Evolutionary conservation across 345 rosid species (phyloP).

Genomic region (Hirschfeldia incana): DNA sequence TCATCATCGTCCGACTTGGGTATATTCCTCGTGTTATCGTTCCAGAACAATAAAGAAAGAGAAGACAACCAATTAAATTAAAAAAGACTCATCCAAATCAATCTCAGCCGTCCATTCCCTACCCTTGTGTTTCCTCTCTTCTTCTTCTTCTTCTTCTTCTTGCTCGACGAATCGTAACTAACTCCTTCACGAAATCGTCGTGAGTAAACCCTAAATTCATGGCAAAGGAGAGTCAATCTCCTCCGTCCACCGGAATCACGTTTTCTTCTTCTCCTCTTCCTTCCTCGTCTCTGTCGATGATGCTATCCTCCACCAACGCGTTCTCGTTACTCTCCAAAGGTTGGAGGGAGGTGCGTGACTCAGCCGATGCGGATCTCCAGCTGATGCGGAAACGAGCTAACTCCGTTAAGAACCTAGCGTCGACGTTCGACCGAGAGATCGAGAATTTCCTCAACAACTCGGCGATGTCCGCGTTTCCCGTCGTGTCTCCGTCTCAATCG

Average conservation of each 20-base stretch:
- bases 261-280: conserved; percentile 9
- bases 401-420: conserved; percentile 80
- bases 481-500: conserved; percentile 41
- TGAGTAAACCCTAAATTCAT: conserved; percentile 41
- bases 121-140: background rate
- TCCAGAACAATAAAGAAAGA: conserved; percentile 37
- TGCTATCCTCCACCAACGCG: conserved; percentile 56
- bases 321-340: conserved; percentile 82
- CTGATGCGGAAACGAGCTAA: conserved; percentile 83
- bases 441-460: conserved; percentile 74
- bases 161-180: conserved; percentile 9
- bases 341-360: conserved; percentile 89
- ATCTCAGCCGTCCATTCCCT: conserved; percentile 46
- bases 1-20: conserved; percentile 51
- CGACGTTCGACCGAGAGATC: conserved; percentile 79
- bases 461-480: conserved; percentile 62
- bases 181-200: conserved; percentile 29
- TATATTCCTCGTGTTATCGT: conserved; percentile 42
- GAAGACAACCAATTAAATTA: background rate
- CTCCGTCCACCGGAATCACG: background rate
- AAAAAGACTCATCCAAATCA: conserved; percentile 7
- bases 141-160: background rate
- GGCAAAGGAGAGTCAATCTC: conserved; percentile 42
- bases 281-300: conserved; percentile 39
- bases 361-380: conserved; percentile 92